Evolutionary conservation across 768 basidiomycete genomes (phyloP).

Genomic region (Leucosporidium yakuticum): DNA sequence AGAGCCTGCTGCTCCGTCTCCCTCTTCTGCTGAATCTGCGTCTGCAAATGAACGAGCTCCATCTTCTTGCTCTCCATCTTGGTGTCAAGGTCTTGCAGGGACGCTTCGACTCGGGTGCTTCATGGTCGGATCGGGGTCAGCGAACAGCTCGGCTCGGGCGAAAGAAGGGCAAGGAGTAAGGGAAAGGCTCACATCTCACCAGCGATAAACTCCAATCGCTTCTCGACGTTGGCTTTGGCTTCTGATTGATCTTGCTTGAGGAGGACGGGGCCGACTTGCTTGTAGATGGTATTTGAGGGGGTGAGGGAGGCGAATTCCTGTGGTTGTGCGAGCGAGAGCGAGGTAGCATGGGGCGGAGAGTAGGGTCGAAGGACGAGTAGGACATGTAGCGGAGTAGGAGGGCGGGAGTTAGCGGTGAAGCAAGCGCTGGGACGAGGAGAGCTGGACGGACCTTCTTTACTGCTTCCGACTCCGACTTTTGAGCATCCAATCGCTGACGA

Average conservation of each 20-base stretch:
- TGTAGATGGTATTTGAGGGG: constrained; percentile 73
- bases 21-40: constrained; percentile 21
- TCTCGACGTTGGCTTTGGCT: constrained; percentile 80
- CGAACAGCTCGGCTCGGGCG: not conserved
- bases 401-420: not conserved
- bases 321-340: not conserved
- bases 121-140: constrained; percentile 6
- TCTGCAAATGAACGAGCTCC: constrained; percentile 46
- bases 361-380: not conserved
- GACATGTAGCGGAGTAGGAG: too few relatives aligned
- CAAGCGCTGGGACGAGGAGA: not conserved
- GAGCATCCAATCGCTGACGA: constrained; percentile 79
- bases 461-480: constrained; percentile 81
- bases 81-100: constrained; percentile 69
- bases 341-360: not conserved
- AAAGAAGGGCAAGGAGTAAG: not conserved
- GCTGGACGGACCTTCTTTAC: constrained; percentile 66
- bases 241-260: constrained; percentile 82
- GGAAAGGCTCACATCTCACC: constrained; percentile 67
- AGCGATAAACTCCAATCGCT: constrained; percentile 78
- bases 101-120: constrained; percentile 71
- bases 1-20: not conserved
- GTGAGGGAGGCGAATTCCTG: constrained; percentile 79
- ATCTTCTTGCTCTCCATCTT: constrained; percentile 74
- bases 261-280: constrained; percentile 82